Evolutionary conservation across 176 grass and related monocot genomes (phyloP).

Genomic region (Olyra latifolia): DNA sequence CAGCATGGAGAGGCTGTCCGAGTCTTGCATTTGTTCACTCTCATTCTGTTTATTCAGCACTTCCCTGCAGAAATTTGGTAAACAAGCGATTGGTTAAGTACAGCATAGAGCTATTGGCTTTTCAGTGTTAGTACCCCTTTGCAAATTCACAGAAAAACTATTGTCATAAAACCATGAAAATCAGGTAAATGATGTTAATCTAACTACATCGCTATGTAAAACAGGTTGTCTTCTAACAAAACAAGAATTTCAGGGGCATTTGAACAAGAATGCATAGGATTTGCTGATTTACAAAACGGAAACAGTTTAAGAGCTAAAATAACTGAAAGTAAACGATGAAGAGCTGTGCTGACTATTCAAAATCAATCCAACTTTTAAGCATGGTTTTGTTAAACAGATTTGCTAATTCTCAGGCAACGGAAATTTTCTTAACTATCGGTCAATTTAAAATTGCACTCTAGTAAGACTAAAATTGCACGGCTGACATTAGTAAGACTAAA

Average conservation of each 20-base stretch:
- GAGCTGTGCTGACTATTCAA: background rate
- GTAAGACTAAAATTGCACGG: no score
- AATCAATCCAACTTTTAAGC: background rate
- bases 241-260: background rate
- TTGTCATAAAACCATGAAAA: background rate
- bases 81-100: background rate
- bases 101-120: background rate
- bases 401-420: no score
- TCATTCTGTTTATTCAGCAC: slow-evolving; percentile 46
- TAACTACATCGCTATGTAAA: background rate
- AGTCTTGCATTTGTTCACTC: slow-evolving; percentile 46
- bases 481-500: no score
- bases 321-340: background rate
- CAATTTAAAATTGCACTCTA: no score
- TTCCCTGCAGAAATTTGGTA: slow-evolving; percentile 46
- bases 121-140: background rate
- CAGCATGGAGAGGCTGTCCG: slow-evolving; percentile 53
- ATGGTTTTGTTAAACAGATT: background rate
- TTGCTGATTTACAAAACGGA: background rate
- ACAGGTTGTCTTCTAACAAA: background rate
- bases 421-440: no score
- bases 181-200: background rate
- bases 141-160: background rate
- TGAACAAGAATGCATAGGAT: background rate
- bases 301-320: background rate